phyloP scores from a whole-genome alignment of 164 flowering plant species.

The Umbellularia californica region DNA sequence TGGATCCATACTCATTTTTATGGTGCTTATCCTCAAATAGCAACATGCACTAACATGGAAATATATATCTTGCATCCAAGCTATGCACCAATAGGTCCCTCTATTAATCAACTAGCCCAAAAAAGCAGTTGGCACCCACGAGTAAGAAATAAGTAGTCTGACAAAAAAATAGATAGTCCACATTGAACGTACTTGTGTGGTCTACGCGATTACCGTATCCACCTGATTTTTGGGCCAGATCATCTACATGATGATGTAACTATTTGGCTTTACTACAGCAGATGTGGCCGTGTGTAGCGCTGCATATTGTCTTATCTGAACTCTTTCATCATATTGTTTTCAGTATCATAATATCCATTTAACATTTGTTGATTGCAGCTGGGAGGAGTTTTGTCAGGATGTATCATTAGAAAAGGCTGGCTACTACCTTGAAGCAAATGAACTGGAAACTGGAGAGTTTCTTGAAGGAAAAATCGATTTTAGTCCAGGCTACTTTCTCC shows the following conservation, averaged over 20 bases:
- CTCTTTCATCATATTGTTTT: not conserved
- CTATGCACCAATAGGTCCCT: not conserved
- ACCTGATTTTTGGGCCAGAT: not conserved
- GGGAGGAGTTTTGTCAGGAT: slow-evolving; percentile 86
- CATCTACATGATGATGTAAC: not conserved
- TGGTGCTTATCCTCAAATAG: not conserved
- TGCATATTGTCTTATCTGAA: not conserved
- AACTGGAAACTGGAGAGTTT: slow-evolving; percentile 7
- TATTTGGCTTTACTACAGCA: not conserved
- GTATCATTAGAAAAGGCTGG: slow-evolving; percentile 75
- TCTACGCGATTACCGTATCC: not conserved
- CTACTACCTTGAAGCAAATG: slow-evolving; percentile 43
- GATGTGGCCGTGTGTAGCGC: not conserved
- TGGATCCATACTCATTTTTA: not conserved
- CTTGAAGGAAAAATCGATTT: slow-evolving; percentile 11
- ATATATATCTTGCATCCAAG: not conserved
- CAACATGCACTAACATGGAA: not conserved
- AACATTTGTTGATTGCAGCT: slow-evolving; percentile 37
- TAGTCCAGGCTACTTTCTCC: slow-evolving; percentile 17
- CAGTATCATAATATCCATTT: not conserved
- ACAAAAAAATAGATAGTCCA: not conserved
- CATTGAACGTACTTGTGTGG: not conserved
- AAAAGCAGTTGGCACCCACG: not conserved
- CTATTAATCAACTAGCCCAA: not conserved
- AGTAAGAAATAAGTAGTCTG: not conserved